Evolutionary conservation across 1,284 basidiomycete genomes (phyloP), one percentile per base, ranked within the genome.

Genomic region (Exobasidium cylindrosporum): DNA sequence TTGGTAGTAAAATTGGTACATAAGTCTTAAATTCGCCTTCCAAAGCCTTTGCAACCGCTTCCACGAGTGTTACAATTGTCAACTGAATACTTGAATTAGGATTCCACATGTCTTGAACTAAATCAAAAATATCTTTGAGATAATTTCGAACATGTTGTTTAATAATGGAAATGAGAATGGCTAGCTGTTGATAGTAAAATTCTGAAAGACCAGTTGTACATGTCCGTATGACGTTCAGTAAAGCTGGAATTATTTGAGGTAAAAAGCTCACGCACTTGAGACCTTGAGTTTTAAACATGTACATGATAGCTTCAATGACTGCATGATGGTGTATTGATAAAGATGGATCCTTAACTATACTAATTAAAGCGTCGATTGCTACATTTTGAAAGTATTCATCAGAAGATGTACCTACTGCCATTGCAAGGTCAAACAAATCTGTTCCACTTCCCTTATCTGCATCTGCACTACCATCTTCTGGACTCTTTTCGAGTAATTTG

Each of bases 351-450:
- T 89, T 90, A 68, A 99, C 83, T 60, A 98, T 91, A 57, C 87
- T 86, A 52, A 98, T 85, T 24, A 99, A 84, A 1, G 92, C 87
- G 52, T 88, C 90, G 81, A 99, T 91, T 45, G 94, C 95, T 3
- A 96, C 92, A 5, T 92, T 93, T 79, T 98, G 96, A 82, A 94
- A 98, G 81, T 97, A 98, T 78, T 98, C 96, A 72, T 98, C 96
- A 21, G 79, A 72, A 14, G 73, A 73, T 5, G 76, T 78, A 23
- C 77, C 76, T 40, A 77, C 81, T 7, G 81, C 82, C 71, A 84
- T 84, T 68, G 85, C 84, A 17, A 85, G 81, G 54, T 86, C 81
- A 7, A 83, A 83, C 30, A 86, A 83, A 69, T 87, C 85, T 28
- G 84, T 85, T 30, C 83, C 82, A 50, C 82, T 81, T 43, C 82